Conservation (phyloP, 805 yeast species). For the Grigorovia humatica region DNA sequence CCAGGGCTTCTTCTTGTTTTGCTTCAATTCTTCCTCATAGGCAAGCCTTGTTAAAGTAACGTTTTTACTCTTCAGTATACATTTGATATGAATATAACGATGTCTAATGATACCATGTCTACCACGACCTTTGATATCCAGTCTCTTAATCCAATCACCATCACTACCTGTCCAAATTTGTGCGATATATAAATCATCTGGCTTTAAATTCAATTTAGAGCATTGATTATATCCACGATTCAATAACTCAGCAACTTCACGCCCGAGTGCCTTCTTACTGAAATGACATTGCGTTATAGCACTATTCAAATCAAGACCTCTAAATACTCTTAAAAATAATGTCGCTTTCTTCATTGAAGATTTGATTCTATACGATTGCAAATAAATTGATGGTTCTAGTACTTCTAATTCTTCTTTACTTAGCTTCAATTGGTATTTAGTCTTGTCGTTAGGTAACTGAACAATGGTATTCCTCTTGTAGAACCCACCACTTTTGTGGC, state of each 20-base stretch:
- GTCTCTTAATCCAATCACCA: constrained; percentile 58
- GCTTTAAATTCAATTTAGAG: constrained; percentile 43
- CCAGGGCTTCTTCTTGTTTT: constrained; percentile 42
- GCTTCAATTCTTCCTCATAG: constrained; percentile 46
- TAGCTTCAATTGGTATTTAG: constrained; percentile 45
- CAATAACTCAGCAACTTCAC: constrained; percentile 68
- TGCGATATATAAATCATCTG: constrained; percentile 56
- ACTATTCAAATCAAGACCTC: constrained; percentile 56
- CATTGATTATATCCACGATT: constrained; percentile 66
- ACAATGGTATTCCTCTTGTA: constrained; percentile 54
- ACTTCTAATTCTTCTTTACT: constrained; percentile 58
- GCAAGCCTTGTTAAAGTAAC: constrained; percentile 51
- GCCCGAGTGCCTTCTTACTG: constrained; percentile 65
- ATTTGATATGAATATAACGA: constrained; percentile 71
- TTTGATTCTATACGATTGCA: constrained; percentile 72
- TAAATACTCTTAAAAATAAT: constrained; percentile 62
- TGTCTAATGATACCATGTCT: constrained; percentile 71
- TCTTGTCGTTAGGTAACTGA: constrained; percentile 31
- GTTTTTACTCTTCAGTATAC: constrained; percentile 53
- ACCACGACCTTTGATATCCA: constrained; percentile 85
- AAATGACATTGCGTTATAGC: constrained; percentile 93
- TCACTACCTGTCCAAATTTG: constrained; percentile 91
- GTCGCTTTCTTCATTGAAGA: constrained; percentile 86
- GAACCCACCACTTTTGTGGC: constrained; percentile 51
- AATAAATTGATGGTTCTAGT: constrained; percentile 80